A percentile compares a stretch with the other conserved stretches of the same genome.
Evolutionary conservation across 805 yeast genomes (phyloP).

Genomic region (Kuraishia cidri): DNA sequence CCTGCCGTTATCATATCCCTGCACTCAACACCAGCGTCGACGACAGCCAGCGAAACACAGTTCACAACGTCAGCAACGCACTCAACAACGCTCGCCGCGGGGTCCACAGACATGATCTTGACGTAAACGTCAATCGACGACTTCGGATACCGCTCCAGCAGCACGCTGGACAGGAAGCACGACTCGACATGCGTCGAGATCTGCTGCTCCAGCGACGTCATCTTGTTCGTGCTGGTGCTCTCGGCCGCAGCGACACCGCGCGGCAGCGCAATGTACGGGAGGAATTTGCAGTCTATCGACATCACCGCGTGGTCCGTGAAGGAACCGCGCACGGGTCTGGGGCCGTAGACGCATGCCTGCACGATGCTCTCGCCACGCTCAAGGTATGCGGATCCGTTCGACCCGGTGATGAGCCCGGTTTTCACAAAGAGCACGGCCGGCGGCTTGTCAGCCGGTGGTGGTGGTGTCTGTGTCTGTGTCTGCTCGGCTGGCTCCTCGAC

Average conservation of each 20-base stretch:
- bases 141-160: conserved; percentile 76
- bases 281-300: conserved; percentile 48
- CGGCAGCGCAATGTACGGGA: conserved; percentile 36
- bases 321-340: conserved; percentile 71
- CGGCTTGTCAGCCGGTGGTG: conserved; percentile 8
- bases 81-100: conserved; percentile 26
- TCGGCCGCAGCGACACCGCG: conserved; percentile 2
- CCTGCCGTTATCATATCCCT: conserved; percentile 71
- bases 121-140: conserved; percentile 78
- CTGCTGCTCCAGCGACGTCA: conserved; percentile 33
- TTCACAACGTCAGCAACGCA: conserved; percentile 34
- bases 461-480: conserved; percentile 5
- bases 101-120: conserved; percentile 47
- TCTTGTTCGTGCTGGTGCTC: conserved; percentile 12
- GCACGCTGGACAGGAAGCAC: conserved; percentile 31
- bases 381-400: conserved; percentile 76
- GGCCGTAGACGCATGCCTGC: conserved; percentile 76
- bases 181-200: conserved; percentile 29
- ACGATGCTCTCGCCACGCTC: conserved; percentile 58
- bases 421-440: conserved; percentile 38
- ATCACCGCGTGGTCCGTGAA: conserved; percentile 60
- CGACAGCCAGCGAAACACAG: conserved; percentile 63
- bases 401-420: conserved; percentile 58
- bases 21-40: conserved; percentile 79
- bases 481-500: conserved; percentile 6